Evolutionary conservation across 805 yeast species (phyloP), one percentile per base, ranked within the genome.

Genomic region (Babjeviella inositovora): DNA sequence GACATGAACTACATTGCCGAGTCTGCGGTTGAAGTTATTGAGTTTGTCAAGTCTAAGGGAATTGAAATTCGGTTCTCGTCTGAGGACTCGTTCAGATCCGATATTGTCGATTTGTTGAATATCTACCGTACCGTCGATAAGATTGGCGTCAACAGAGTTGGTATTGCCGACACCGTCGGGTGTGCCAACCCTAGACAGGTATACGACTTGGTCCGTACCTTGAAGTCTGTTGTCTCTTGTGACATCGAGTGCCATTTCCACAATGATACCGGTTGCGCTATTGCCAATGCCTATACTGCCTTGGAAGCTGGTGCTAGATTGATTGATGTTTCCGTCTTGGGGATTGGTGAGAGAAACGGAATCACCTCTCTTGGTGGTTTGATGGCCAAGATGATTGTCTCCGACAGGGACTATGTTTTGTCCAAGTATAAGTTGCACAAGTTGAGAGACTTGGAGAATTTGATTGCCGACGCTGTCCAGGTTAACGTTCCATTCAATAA

Each of bases 111-210:
- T 39, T 57, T 65, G 39, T 52, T 65, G 28, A 64, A 65, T 38
- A 65, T 65, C 26, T 65, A 65, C 47, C 57, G 62, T 39, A 62
- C 70, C n/a, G 71, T 65, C 26, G 69, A 62, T 43, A 65, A 65
- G 42, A 62, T 65, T 25, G 73, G 73, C 26, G 73, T 65, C 17
- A 57, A 65, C 45, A 55, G 73, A 52, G 68, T 65, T 24, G 73
- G 73, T 45, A 64, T 65, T 42, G 71, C 73, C 23, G 73, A 65
- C 45, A 65, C 73, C 21, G 70, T 65, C 28, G 73, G 73, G 27
- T 64, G 73, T 41, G 73, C 72, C 25, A 63, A 65, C 45, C 70
- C 71, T 32, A 57, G 72, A 53, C 73, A 65, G 41, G 72, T 65
- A 20, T 65, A 62, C 38, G 71, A 65, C 41, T 54, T 65, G 38